Evolutionary conservation across 148 eudicot genomes (phyloP), one percentile per base, ranked within the genome.

Genomic region (Mesembryanthemum crystallinum): DNA sequence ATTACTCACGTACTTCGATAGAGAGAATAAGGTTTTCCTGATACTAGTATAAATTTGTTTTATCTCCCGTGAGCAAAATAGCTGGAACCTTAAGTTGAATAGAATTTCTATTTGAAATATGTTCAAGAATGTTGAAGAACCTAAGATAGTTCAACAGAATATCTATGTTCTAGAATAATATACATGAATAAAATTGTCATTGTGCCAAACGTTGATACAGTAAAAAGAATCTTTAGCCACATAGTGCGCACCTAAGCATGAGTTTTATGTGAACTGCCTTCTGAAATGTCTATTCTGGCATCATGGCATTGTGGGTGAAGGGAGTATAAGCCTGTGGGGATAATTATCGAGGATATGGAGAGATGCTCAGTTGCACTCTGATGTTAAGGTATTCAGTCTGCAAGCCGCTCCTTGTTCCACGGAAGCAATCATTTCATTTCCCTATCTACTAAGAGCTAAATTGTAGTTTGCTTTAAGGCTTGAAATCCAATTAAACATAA

Each of bases 291-390:
- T 29, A 64, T 83, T 79, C 76, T 95, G 82, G 94, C 96, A 52
- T 89, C 91, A 72, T 92, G 99, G 99, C 92, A 88, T 68, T 71
- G 71, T 78, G 96, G 84, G 78, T 94, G 82, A 64, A 82, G 82
- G 57, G 87, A 81, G 49, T 76, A 72, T 59, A 80, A 78, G 37
- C 99, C 99, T 71, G 54, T 95, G 54, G 89, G 90, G 67, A 85
- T 95, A 42, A 90, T 92, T 77, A 87, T 95, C 63, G 99, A 92
- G 71, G 97, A 92, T 72, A 83, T 91, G 85, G 94, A 92, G 82
- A 90, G 91, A 78, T 95, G 99, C 64, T 89, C 85, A 76, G 90
- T 72, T 92, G 92, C 81, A 89, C 92, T 66, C 78, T 92, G 68
- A 81, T 87, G 91, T 82, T 95, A 75, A 95, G 98, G 98, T 92